These are phyloP conservation scores for Rachicladosporium sp. DNA, from an alignment of 2,329 filamentous ascomycete genomes.

Conservation along the genomic window DNA sequence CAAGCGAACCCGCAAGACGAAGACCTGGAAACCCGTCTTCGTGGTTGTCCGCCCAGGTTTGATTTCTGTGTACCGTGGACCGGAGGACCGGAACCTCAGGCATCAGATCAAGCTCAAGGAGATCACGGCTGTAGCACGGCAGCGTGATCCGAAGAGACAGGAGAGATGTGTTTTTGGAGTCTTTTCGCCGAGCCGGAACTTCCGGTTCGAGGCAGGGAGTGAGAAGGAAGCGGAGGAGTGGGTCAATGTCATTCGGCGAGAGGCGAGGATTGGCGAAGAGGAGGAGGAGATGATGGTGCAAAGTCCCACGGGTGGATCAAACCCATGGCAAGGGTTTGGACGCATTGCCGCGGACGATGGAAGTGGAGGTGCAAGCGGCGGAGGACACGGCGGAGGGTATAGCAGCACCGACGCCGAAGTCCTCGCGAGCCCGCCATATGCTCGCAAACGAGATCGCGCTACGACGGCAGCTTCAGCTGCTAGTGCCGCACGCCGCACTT, in stretches of 20 bases:
- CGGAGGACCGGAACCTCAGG: slow-evolving; percentile 77
- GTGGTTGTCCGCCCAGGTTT: slow-evolving; percentile 82
- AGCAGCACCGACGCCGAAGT: slow-evolving; percentile 36
- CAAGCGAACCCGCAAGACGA: slow-evolving; percentile 87
- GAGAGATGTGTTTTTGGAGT: slow-evolving; percentile 81
- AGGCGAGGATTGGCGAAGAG: slow-evolving; percentile 76
- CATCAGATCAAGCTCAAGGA: slow-evolving; percentile 82
- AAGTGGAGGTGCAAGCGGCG: slow-evolving; percentile 6
- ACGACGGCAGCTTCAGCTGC: slow-evolving; percentile 1
- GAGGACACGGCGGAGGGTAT: slow-evolving; percentile 20
- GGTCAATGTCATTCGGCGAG: slow-evolving; percentile 67
- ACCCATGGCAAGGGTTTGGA: slow-evolving; percentile 32
- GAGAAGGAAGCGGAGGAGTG: slow-evolving; percentile 70
- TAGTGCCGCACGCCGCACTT: slow-evolving; percentile 39
- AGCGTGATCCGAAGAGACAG: slow-evolving; percentile 81
- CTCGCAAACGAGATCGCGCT: too few species aligned
- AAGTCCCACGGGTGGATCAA: slow-evolving; percentile 47
- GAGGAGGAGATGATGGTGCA: slow-evolving; percentile 71
- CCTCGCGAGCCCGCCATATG: slow-evolving; percentile 3
- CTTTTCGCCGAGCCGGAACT: slow-evolving; percentile 84
- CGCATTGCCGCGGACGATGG: slow-evolving; percentile 8
- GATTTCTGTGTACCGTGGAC: slow-evolving; percentile 85
- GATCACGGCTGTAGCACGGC: slow-evolving; percentile 75
- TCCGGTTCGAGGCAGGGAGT: slow-evolving; percentile 68
- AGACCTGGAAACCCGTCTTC: slow-evolving; percentile 85